phyloP scores from a whole-genome alignment of 2,329 filamentous ascomycete species.

The Penicillium glabrum region DNA sequence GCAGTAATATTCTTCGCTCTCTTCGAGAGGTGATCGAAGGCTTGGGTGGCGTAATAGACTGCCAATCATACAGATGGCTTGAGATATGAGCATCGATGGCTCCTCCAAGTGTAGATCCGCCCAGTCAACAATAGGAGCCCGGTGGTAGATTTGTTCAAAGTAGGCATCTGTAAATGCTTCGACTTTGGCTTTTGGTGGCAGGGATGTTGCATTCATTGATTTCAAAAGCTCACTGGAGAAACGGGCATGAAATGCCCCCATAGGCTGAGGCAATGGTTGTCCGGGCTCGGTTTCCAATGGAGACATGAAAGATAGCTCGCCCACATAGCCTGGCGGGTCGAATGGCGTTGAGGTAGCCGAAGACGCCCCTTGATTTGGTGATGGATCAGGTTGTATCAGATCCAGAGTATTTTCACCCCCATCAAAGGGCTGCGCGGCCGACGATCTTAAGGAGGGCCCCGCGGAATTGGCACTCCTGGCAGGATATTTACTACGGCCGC shows the following conservation, averaged over 20 bases:
- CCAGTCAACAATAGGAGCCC: not conserved
- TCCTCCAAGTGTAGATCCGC: not conserved
- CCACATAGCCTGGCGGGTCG: not conserved
- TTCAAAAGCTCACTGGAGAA: not conserved
- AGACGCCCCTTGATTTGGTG: not conserved
- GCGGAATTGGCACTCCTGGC: not conserved
- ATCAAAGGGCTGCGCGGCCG: not conserved
- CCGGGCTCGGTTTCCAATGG: not conserved
- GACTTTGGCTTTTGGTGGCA: not conserved
- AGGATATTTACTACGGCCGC: not conserved
- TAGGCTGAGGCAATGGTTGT: not conserved
- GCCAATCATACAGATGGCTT: not conserved
- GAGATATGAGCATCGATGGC: not conserved
- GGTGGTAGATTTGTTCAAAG: not conserved
- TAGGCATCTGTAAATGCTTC: not conserved
- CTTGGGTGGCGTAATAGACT: not conserved
- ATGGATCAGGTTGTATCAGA: rapidly evolving
- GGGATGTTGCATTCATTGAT: not conserved
- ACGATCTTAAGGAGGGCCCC: not conserved
- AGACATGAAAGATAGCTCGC: not conserved
- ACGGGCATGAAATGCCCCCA: not conserved
- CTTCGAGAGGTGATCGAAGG: not conserved
- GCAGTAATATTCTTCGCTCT: not conserved
- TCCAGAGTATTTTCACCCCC: not conserved
- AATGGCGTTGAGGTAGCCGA: not conserved